Evolutionary conservation across 1,139 yeast species (phyloP).

Genomic region (Magnusiomyces tetraspermus): DNA sequence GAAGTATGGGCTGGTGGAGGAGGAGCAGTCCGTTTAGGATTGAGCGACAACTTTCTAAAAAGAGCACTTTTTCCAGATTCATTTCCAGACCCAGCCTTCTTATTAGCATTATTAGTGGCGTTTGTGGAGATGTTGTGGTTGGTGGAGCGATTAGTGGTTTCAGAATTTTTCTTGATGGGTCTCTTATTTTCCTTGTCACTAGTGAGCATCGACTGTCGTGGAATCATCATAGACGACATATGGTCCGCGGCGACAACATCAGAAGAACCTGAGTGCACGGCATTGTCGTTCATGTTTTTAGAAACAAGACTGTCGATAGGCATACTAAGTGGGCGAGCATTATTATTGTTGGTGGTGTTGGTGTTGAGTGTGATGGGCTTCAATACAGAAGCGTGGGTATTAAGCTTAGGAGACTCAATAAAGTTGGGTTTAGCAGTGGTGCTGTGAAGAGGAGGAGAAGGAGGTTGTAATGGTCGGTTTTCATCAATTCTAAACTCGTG

Average conservation of each 20-base stretch:
- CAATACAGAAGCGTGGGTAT: neutral
- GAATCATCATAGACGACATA: neutral
- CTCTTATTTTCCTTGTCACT: neutral
- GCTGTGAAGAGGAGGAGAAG: neutral
- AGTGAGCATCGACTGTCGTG: neutral
- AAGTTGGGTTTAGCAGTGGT: conserved; percentile 1
- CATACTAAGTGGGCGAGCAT: neutral
- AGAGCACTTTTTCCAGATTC: neutral
- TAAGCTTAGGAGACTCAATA: conserved; percentile 6
- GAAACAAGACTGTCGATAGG: neutral
- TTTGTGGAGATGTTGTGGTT: neutral
- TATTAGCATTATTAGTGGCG: neutral
- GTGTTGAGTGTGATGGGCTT: neutral
- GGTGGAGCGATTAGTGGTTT: neutral
- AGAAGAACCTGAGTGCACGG: neutral
- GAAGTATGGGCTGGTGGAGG: conserved; percentile 12
- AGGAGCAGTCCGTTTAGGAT: conserved; percentile 14
- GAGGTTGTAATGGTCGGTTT: neutral
- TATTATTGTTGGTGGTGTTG: neutral
- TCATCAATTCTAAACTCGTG: neutral
- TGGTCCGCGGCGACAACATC: neutral
- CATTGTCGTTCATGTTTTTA: neutral
- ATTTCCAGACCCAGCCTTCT: neutral
- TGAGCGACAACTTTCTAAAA: conserved; percentile 9
- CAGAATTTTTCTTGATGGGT: neutral